Evolutionary conservation across 352 stramenopile species (phyloP).

Genomic region (Poterioochromonas sp.): DNA sequence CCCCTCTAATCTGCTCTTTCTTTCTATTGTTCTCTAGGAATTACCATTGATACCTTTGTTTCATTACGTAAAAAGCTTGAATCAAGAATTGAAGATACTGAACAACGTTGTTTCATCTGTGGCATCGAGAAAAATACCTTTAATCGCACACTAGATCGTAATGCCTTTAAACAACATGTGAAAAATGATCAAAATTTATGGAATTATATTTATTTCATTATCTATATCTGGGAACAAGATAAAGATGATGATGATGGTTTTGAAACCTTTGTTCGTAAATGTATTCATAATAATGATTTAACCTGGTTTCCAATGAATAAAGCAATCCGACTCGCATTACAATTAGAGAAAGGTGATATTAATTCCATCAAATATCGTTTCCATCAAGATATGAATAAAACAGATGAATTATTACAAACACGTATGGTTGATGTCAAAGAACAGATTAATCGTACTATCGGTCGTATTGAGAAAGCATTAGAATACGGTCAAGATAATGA

Average conservation of each 20-base stretch:
- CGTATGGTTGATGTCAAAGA: constrained; percentile 14
- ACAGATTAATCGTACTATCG: constrained; percentile 7
- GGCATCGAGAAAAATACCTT: constrained; percentile 44
- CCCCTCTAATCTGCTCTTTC: background rate
- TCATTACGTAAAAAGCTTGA: constrained; percentile 43
- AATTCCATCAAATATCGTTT: constrained; percentile 16
- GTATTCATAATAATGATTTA: constrained; percentile 44
- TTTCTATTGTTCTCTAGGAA: constrained; percentile 40
- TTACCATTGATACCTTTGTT: constrained; percentile 51
- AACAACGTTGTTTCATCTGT: constrained; percentile 47
- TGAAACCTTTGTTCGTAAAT: constrained; percentile 43
- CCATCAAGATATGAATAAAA: background rate
- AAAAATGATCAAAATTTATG: constrained; percentile 50
- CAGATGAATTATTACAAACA: background rate
- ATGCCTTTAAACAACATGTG: constrained; percentile 46
- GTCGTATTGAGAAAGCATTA: constrained; percentile 13
- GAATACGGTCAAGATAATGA: constrained; percentile 7
- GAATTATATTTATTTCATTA: constrained; percentile 52
- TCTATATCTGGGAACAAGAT: constrained; percentile 48
- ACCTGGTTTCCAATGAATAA: constrained; percentile 45
- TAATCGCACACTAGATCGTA: constrained; percentile 38
- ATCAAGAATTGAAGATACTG: constrained; percentile 40
- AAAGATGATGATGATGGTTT: constrained; percentile 47
- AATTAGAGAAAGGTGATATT: background rate
- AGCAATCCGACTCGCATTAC: constrained; percentile 32